Percentiles rank a stretch among this genome's conserved stretches.
These are phyloP conservation scores for Isabelozyma pseudorhagii DNA, from an alignment of 805 yeast genomes.

Conservation along the genomic window DNA sequence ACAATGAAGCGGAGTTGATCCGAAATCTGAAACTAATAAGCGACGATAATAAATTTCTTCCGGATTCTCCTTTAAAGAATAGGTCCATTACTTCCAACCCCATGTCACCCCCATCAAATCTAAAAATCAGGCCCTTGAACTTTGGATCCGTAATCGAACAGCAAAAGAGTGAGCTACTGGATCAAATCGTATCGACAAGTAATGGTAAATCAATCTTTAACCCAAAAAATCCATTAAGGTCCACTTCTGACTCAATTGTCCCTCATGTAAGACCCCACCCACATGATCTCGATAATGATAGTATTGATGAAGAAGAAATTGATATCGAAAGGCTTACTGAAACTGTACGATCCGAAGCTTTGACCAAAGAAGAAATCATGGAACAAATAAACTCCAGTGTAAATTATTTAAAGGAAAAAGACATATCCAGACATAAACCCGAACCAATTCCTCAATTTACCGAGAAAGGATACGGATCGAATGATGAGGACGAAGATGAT, in stretches of 20 bases:
- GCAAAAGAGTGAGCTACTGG: not conserved
- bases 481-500: conserved; percentile 8
- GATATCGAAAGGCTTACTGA: conserved; percentile 13
- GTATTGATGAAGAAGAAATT: not conserved
- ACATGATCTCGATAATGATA: not conserved
- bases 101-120: conserved; percentile 19
- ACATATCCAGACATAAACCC: not conserved
- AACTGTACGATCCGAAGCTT: conserved; percentile 1
- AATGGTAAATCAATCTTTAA: not conserved
- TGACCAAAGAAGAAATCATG: not conserved
- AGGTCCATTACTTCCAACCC: not conserved
- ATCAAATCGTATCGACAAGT: not conserved
- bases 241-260: not conserved
- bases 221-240: not conserved
- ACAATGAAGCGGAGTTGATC: conserved; percentile 10
- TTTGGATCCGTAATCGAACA: not conserved
- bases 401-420: conserved; percentile 7
- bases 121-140: conserved; percentile 12
- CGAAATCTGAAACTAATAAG: conserved; percentile 16
- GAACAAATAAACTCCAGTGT: conserved; percentile 1
- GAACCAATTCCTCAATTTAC: not conserved
- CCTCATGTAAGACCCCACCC: not conserved
- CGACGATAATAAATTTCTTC: conserved; percentile 21
- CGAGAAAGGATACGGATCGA: conserved; percentile 6
- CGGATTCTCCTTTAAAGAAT: conserved; percentile 4